These are phyloP conservation scores for Suillus luteus DNA, from an alignment of 768 basidiomycete genomes.

Conservation along the genomic window DNA sequence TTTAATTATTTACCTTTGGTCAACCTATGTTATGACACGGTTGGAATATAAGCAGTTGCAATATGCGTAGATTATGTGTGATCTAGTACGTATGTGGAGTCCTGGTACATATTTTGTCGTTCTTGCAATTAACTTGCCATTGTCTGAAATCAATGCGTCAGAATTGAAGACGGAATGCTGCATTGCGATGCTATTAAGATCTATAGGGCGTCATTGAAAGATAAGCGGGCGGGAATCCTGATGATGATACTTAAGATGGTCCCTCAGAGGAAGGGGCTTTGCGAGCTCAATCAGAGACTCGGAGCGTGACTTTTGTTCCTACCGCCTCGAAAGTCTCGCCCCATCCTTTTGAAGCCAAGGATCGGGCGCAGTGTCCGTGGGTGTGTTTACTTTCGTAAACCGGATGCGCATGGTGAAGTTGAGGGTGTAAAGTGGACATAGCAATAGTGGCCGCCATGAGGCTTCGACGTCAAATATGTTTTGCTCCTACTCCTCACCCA, in stretches of 20 bases:
- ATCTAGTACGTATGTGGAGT: too few relatives aligned
- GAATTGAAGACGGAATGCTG: slow-evolving; percentile 67
- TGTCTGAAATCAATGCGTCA: slow-evolving; percentile 30
- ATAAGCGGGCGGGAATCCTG: slow-evolving; percentile 26
- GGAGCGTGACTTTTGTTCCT: neutral
- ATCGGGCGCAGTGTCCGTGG: neutral
- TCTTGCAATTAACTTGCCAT: too few relatives aligned
- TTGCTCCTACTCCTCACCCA: neutral
- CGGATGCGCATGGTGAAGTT: neutral
- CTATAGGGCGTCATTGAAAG: slow-evolving; percentile 25
- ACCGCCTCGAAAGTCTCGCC: neutral
- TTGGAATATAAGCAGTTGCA: too few relatives aligned
- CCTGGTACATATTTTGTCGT: too few relatives aligned
- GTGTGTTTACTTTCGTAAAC: neutral
- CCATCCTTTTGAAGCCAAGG: slow-evolving; percentile 1
- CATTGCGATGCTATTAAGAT: slow-evolving; percentile 57
- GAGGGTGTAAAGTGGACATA: slow-evolving; percentile 14
- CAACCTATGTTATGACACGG: too few relatives aligned
- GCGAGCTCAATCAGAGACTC: neutral
- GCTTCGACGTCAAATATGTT: neutral
- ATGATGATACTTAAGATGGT: slow-evolving; percentile 26
- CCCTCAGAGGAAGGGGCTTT: slow-evolving; percentile 27
- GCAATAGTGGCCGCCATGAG: neutral
- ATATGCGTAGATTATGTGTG: too few relatives aligned
- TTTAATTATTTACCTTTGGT: too few relatives aligned